Conservation (phyloP, 23 red algal genomes). For the Gracilariopsis chorda region DNA sequence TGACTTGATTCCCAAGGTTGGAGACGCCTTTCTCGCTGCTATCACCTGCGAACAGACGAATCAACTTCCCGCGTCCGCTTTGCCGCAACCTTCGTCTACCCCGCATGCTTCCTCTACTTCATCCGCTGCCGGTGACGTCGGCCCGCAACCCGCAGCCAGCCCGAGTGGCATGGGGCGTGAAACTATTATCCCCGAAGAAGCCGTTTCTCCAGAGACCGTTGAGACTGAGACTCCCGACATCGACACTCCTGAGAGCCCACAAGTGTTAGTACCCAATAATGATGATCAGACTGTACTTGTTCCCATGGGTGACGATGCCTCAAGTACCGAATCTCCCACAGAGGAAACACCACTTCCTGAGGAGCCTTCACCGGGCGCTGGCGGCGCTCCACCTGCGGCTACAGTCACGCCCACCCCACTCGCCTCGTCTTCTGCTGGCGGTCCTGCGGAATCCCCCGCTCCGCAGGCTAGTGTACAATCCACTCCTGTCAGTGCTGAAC, state of each 20-base stretch:
- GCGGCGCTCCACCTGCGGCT: background rate
- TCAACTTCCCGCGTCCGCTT: background rate
- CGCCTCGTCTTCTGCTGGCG: background rate
- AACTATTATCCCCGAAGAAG: background rate
- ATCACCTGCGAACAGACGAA: conserved; percentile 36
- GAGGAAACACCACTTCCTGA: no score
- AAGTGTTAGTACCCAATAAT: no score
- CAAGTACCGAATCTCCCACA: no score
- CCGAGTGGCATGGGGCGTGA: background rate
- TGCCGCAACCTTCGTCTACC: background rate
- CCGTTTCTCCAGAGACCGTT: background rate
- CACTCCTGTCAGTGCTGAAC: no score
- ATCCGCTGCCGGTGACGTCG: no score
- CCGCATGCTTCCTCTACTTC: no score
- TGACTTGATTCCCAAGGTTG: background rate
- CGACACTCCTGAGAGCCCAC: background rate
- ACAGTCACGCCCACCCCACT: background rate
- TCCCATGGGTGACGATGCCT: no score
- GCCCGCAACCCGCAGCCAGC: background rate
- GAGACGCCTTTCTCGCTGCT: conserved; percentile 38
- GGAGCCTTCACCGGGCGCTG: no score
- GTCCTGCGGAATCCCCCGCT: background rate
- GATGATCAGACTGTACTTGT: no score
- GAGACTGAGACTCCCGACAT: background rate
- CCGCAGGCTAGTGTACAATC: no score